These are phyloP conservation scores for Mortierella alpina DNA, from an alignment of 192 early-diverging fungal species.

Conservation along the genomic window DNA sequence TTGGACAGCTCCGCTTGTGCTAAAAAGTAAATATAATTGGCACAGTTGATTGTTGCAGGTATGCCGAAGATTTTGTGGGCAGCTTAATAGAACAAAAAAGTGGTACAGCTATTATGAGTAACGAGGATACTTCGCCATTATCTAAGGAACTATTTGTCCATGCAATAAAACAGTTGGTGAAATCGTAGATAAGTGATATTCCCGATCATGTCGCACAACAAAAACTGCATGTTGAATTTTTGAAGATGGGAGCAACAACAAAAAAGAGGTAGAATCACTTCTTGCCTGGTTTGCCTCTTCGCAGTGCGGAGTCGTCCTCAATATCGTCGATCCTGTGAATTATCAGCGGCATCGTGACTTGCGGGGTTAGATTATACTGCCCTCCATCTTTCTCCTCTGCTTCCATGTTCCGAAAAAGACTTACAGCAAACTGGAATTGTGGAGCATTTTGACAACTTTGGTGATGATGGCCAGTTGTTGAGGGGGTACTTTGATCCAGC, in stretches of 20 bases:
- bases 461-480: constrained; percentile 77
- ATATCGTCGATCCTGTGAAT: constrained; percentile 92
- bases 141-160: not conserved
- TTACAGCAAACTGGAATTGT: constrained; percentile 92
- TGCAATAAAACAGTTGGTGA: not conserved
- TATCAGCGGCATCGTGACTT: not conserved
- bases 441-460: constrained; percentile 93
- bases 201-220: too few species aligned
- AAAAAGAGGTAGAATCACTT: too few species aligned
- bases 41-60: constrained; percentile 94
- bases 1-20: constrained; percentile 81
- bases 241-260: too few species aligned
- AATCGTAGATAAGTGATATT: not conserved
- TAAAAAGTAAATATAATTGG: constrained; percentile 97
- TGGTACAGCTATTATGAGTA: too few species aligned
- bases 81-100: constrained; percentile 54
- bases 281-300: constrained; percentile 82
- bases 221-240: too few species aligned
- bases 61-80: constrained; percentile 97
- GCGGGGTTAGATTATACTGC: not conserved
- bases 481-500: constrained; percentile 84
- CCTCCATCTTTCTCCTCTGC: too few species aligned
- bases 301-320: constrained; percentile 90
- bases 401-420: too few species aligned
- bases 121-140: too few species aligned